A percentile compares a stretch with the other conserved stretches of the same genome.
phyloP scores from a whole-genome alignment of 768 basidiomycete genomes.

The Cystofilobasidium bisporidii region DNA sequence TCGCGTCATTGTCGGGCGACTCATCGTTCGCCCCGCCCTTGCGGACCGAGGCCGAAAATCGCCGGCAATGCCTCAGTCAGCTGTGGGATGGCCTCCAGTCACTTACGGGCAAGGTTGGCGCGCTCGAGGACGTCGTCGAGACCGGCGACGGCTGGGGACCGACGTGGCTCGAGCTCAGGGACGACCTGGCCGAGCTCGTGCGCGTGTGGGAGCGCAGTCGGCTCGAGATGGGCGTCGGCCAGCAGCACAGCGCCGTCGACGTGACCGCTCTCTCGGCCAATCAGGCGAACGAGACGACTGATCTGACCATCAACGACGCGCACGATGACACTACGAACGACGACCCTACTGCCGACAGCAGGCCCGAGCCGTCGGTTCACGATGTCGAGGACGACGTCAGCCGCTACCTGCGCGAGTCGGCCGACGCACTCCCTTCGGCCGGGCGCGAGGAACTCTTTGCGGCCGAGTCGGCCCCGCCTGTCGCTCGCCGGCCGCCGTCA shows the following conservation, averaged over 20 bases:
- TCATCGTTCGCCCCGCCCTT: neutral
- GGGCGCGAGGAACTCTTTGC: conserved; percentile 24
- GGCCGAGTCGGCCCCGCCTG: neutral
- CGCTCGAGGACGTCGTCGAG: neutral
- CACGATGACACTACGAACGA: neutral
- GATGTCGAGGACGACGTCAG: conserved; percentile 24
- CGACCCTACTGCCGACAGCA: too few species aligned
- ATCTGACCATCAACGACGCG: neutral
- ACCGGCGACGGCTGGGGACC: conserved; percentile 12
- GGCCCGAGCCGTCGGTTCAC: neutral
- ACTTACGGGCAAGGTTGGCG: neutral
- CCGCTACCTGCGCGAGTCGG: conserved; percentile 11
- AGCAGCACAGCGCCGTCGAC: too few species aligned
- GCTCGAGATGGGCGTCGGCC: conserved; percentile 1
- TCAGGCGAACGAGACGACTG: neutral
- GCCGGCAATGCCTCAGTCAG: neutral
- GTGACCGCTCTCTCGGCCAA: too few species aligned
- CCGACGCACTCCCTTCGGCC: neutral
- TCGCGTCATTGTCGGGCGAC: neutral
- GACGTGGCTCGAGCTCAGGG: conserved; percentile 22
- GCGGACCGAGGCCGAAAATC: neutral
- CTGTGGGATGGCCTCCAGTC: conserved; percentile 2
- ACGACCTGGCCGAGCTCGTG: conserved; percentile 17
- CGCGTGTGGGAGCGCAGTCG: conserved; percentile 22
- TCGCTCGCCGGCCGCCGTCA: neutral